Evolutionary conservation across 2,329 filamentous ascomycete species (phyloP).

Genomic region (Microascus cirrosus): DNA sequence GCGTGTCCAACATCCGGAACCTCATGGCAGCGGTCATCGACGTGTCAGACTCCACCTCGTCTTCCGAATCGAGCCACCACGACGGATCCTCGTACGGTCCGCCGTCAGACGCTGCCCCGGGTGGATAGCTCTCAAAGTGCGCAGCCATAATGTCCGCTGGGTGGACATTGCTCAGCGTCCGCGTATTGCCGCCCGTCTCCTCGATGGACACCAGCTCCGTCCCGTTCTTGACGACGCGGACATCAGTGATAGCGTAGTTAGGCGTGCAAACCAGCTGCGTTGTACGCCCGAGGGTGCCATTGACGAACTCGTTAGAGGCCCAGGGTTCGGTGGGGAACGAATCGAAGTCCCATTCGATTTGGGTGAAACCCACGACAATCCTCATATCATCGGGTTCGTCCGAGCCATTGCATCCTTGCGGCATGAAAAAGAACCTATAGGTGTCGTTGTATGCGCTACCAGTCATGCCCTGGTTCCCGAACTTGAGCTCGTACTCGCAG

Average conservation of each 20-base stretch:
- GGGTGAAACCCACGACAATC: slow-evolving; percentile 13
- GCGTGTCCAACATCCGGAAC: slow-evolving; percentile 12
- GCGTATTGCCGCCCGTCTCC: slow-evolving; percentile 2
- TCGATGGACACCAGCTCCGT: slow-evolving; percentile 10
- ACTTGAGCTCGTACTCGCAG: slow-evolving; percentile 5
- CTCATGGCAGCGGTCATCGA: slow-evolving; percentile 20
- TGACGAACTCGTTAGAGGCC: slow-evolving; percentile 6
- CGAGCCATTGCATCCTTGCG: slow-evolving; percentile 12
- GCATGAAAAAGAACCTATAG: slow-evolving; percentile 12
- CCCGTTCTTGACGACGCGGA: slow-evolving; percentile 13
- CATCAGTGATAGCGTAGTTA: slow-evolving; percentile 11
- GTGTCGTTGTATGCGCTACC: neutral
- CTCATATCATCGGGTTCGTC: slow-evolving; percentile 10
- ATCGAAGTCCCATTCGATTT: slow-evolving; percentile 8
- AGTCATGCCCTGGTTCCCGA: neutral
- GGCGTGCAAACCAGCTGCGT: slow-evolving; percentile 16
- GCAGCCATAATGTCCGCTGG: slow-evolving; percentile 15
- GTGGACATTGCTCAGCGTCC: slow-evolving; percentile 10
- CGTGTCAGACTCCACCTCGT: slow-evolving; percentile 10
- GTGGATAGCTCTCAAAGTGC: slow-evolving; percentile 4
- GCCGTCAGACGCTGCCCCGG: neutral
- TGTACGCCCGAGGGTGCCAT: slow-evolving; percentile 12
- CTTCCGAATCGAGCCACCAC: neutral
- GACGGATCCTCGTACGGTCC: slow-evolving; percentile 6
- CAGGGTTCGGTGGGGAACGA: slow-evolving; percentile 2